These are phyloP conservation scores for Cryptococcus sp. DNA, from an alignment of 1,284 basidiomycete genomes.

Conservation along the genomic window DNA sequence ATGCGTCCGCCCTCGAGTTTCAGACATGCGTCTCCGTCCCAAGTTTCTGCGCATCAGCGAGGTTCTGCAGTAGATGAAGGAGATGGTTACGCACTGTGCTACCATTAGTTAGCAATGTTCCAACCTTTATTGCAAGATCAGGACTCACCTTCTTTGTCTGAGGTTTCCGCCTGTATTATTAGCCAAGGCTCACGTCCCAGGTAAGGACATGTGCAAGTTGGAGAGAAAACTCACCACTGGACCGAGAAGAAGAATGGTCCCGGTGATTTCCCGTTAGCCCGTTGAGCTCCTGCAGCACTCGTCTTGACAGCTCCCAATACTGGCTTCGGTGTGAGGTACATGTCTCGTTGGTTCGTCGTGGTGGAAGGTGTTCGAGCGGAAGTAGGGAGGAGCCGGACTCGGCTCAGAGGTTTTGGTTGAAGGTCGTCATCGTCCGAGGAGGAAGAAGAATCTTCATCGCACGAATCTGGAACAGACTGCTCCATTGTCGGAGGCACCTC, in stretches of 20 bases:
- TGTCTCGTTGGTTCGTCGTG: too few relatives aligned
- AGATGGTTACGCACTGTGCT: conserved; percentile 40
- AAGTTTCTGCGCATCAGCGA: conserved; percentile 36
- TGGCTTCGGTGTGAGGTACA: too few relatives aligned
- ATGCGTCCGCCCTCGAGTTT: conserved; percentile 55
- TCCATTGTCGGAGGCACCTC: conserved; percentile 14
- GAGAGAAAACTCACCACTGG: conserved; percentile 37
- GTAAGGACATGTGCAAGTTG: too few relatives aligned
- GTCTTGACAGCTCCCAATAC: too few relatives aligned
- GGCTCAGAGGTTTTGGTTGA: conserved; percentile 4
- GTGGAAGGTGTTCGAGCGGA: too few relatives aligned
- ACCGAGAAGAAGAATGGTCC: conserved; percentile 35
- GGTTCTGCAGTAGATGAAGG: too few relatives aligned
- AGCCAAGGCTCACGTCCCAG: conserved; percentile 4
- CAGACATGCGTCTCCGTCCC: conserved; percentile 50
- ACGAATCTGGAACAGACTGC: conserved; percentile 23
- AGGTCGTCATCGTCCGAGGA: conserved; percentile 16
- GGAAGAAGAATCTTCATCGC: conserved; percentile 16
- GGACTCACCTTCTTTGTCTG: conserved; percentile 42
- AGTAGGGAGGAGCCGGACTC: background rate
- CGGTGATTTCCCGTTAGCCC: too few relatives aligned
- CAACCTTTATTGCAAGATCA: background rate
- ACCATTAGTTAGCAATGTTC: conserved; percentile 1
- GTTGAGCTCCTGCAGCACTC: too few relatives aligned
- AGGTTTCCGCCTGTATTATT: conserved; percentile 40